Evolutionary conservation across 225 moss, liverwort and hornwort species (phyloP).

Genomic region (Neckera pumila): DNA sequence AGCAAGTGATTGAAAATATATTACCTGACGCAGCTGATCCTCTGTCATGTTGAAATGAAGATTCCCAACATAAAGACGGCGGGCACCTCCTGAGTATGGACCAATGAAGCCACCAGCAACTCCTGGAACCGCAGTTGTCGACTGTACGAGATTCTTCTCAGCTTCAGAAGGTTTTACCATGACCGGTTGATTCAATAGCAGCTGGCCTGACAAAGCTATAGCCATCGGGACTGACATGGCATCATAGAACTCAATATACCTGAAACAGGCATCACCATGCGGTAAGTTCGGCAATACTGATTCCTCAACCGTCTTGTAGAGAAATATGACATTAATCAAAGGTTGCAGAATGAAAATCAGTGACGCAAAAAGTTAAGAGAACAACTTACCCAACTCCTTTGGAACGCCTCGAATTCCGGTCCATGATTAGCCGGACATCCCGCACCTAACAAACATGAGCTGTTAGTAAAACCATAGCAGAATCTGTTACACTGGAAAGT

Average conservation of each 20-base stretch:
- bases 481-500: constrained; percentile 3
- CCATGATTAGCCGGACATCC: constrained; percentile 98
- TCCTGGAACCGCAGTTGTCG: constrained; percentile 93
- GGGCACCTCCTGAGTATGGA: constrained; percentile 97
- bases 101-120: constrained; percentile 96
- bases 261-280: constrained; percentile 17
- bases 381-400: constrained; percentile 90
- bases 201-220: constrained; percentile 94
- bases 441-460: constrained; percentile 55
- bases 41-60: constrained; percentile 99
- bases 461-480: background rate
- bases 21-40: constrained; percentile 96
- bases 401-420: constrained; percentile 98
- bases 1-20: background rate
- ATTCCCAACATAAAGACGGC: constrained; percentile 95
- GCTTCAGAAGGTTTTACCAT: constrained; percentile 99
- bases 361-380: background rate
- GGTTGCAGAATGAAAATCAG: background rate
- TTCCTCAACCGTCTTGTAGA: background rate
- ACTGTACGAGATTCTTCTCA: constrained; percentile 97
- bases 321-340: background rate
- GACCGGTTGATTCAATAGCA: constrained; percentile 85
- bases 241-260: constrained; percentile 99
- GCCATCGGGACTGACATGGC: constrained; percentile 99
- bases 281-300: background rate